A percentile compares a stretch with the other conserved stretches of the same genome.
Conservation (phyloP, 345 rosid species). For the Aethionema arabicum region DNA sequence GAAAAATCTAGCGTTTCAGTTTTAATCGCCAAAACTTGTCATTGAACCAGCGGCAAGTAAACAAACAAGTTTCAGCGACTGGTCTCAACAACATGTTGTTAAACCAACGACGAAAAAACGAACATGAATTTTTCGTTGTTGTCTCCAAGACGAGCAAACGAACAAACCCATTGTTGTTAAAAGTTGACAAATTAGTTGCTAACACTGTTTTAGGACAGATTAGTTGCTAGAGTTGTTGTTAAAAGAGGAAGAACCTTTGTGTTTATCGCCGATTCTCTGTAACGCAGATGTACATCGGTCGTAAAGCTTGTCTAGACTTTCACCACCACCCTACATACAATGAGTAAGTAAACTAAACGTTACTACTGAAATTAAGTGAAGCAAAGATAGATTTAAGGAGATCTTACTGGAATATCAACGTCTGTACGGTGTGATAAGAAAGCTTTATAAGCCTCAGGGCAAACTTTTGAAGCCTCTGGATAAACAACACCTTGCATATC, state of each 20-base stretch:
- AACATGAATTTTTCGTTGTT: too few species aligned
- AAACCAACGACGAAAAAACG: too few species aligned
- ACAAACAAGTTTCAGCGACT: too few species aligned
- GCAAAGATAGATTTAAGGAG: background rate
- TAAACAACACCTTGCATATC: conserved; percentile 74
- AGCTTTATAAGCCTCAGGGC: conserved; percentile 61
- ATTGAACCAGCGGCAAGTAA: too few species aligned
- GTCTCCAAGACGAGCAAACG: too few species aligned
- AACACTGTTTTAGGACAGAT: background rate
- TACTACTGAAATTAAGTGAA: conserved; percentile 8
- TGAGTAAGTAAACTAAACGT: background rate
- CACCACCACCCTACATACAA: conserved; percentile 76
- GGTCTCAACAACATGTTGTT: too few species aligned
- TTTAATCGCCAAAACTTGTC: too few species aligned
- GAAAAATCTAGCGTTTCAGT: too few species aligned
- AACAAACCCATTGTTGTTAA: too few species aligned
- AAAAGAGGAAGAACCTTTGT: conserved; percentile 46
- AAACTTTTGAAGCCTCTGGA: conserved; percentile 51
- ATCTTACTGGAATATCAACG: conserved; percentile 76
- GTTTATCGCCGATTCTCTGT: conserved; percentile 64
- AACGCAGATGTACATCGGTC: conserved; percentile 63
- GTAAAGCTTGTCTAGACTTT: conserved; percentile 70
- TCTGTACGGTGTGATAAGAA: conserved; percentile 50
- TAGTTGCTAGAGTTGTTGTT: background rate
- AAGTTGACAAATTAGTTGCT: background rate